A percentile compares a stretch with the other conserved stretches of the same genome.
These are phyloP conservation scores for Fonsecaea pedrosoi DNA, from an alignment of 2,329 filamentous ascomycete species.

Conservation along the genomic window DNA sequence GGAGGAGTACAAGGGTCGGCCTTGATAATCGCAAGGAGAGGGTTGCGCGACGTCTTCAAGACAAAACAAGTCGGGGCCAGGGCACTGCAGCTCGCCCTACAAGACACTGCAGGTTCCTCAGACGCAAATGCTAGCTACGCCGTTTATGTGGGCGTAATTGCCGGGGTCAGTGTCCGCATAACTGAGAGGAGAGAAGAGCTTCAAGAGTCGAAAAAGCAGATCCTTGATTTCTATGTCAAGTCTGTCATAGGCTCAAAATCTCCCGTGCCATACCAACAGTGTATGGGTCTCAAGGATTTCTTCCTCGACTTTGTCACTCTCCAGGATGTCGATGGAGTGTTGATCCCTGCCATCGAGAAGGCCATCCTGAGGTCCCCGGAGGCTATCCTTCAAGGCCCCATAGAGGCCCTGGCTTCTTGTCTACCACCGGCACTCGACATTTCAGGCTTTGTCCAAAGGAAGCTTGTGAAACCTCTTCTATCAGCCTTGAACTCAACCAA, in stretches of 20 bases:
- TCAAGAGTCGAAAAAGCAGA: conserved; percentile 70
- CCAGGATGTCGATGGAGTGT: conserved; percentile 75
- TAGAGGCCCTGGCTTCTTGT: conserved; percentile 74
- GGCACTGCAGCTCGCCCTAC: conserved; percentile 68
- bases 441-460: conserved; percentile 72
- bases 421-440: conserved; percentile 76
- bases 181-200: conserved; percentile 67
- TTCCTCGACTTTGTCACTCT: conserved; percentile 75
- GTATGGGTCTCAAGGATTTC: conserved; percentile 78
- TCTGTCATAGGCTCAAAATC: conserved; percentile 83
- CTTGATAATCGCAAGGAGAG: conserved; percentile 77
- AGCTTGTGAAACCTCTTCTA: conserved; percentile 84
- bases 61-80: conserved; percentile 64
- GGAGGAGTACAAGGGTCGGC: conserved; percentile 73
- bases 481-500: conserved; percentile 93
- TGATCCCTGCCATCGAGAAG: conserved; percentile 86
- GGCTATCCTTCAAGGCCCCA: conserved; percentile 79
- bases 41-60: conserved; percentile 75
- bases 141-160: conserved; percentile 80
- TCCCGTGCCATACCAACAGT: conserved; percentile 73
- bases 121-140: conserved; percentile 72
- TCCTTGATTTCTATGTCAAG: conserved; percentile 82
- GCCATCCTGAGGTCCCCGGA: conserved; percentile 87
- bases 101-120: conserved; percentile 72
- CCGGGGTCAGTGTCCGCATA: conserved; percentile 81